Evolutionary conservation across 768 basidiomycete genomes (phyloP).

Genomic region (Cystofilobasidium ferigula): DNA sequence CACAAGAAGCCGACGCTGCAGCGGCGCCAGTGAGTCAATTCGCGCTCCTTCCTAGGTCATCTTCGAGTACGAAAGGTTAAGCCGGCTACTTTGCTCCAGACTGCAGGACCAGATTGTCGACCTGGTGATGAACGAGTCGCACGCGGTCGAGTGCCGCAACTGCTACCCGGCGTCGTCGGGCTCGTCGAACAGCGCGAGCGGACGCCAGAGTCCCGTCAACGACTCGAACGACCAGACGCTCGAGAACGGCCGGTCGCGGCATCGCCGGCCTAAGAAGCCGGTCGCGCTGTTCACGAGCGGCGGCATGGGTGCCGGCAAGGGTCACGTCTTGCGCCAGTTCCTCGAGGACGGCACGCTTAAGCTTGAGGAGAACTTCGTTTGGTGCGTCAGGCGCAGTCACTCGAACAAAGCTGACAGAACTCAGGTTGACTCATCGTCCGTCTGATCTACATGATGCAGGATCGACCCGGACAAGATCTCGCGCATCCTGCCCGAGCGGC

Average conservation of each 20-base stretch:
- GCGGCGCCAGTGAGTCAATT: constrained; percentile 25
- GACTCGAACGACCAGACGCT: background rate
- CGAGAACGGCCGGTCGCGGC: background rate
- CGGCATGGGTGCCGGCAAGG: constrained; percentile 32
- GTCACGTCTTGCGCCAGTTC: constrained; percentile 30
- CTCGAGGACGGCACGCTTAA: constrained; percentile 28
- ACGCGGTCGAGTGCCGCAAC: constrained; percentile 15
- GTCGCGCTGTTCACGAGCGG: constrained; percentile 34
- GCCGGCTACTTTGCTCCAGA: background rate
- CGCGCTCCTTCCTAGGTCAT: background rate
- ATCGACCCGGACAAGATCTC: constrained; percentile 35
- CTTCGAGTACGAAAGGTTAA: background rate
- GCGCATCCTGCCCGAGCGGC: constrained; percentile 31
- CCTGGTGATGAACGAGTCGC: constrained; percentile 21
- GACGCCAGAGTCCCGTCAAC: background rate
- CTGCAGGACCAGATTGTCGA: constrained; percentile 33
- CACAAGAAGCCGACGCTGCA: constrained; percentile 28
- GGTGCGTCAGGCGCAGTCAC: too few relatives aligned
- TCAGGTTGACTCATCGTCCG: too few relatives aligned
- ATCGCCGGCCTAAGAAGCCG: constrained; percentile 15
- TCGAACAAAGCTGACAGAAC: too few relatives aligned
- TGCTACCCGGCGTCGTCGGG: constrained; percentile 10
- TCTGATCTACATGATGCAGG: constrained; percentile 24
- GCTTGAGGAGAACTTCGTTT: constrained; percentile 31
- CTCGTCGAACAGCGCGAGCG: background rate